Base-by-base conservation (phyloP, 192 early-diverging fungal genomes). In the Backusella tarrabulga region DNA sequence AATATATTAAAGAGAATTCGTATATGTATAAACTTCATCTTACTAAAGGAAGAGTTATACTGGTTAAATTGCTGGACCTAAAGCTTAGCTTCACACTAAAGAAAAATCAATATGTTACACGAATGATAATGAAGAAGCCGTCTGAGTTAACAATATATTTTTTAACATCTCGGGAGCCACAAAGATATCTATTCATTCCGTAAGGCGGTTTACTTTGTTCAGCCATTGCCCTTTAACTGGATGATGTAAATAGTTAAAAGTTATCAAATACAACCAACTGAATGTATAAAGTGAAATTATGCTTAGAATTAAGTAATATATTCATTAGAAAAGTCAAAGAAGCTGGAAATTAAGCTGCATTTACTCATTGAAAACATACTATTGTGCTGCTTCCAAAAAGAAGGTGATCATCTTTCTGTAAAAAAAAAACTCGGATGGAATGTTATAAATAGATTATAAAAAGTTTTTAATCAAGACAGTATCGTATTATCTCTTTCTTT, bases 381-480 rank as follows among this genome's bases (percentile, higher is more conserved):
- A 63, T 63, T 63, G 3, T 14, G 12, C 4, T 63, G 3, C 14
- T 63, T 63, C 26, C 26, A 63, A 63, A 63, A 63, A 63, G 54
- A 56, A 56, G 56, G 15, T 63, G 23, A 23, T 14, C 56, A 63
- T 14, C 56, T 63, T 29, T 32, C 56, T 29, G 26, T n/a, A 21
- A 63, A 44, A 44, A 44, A 42, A 44, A 44, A 44, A 44, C 42
- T 44, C 29, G 56, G 19, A 50, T 50, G 19, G 5, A 50, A 50
- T 50, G 4, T 63, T 63, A 63, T 63, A 63, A 63, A 63, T 63
- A 63, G 56, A 63, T 63, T 12, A 29, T 63, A 63, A 63, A 63
- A 63, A 63, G 26, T 12, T 63, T 63, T 63, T 63, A 29, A 29
- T 63, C 11, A 63, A 29, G n/a, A 63, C 56, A 63, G 4, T 29